Evolutionary conservation across 176 grass and related monocot genomes (phyloP).

Genomic region (Lolium multiflorum): DNA sequence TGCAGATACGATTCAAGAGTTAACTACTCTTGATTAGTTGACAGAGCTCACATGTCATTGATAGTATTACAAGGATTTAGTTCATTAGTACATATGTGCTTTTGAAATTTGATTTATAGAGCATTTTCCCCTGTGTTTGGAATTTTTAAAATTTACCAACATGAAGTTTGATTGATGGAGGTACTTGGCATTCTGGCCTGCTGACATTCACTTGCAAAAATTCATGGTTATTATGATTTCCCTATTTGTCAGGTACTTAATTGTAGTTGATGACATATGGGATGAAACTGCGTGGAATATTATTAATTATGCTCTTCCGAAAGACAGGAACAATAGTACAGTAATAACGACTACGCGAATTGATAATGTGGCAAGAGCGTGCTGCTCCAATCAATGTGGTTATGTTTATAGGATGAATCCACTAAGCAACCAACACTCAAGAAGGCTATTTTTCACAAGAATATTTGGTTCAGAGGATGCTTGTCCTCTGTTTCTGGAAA

Average conservation of each 20-base stretch:
- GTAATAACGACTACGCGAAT: neutral
- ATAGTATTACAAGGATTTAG: neutral
- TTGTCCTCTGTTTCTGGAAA: neutral
- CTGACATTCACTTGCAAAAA: neutral
- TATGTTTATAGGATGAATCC: neutral
- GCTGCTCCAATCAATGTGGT: neutral
- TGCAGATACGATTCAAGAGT: neutral
- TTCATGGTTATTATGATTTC: neutral
- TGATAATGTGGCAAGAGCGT: neutral
- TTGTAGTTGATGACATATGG: too few species aligned
- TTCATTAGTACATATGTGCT: neutral
- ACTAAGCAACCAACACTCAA: neutral
- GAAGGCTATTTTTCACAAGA: neutral
- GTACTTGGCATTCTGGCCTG: neutral
- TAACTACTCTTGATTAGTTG: neutral
- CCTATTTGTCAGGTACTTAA: neutral
- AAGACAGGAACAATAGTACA: neutral
- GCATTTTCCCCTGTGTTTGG: neutral
- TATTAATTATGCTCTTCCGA: neutral
- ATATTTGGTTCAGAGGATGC: conserved; percentile 16
- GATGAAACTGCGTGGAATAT: neutral
- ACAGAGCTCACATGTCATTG: neutral
- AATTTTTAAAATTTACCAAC: neutral
- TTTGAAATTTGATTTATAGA: neutral
- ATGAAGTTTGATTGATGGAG: neutral